Evolutionary conservation across 2,329 filamentous ascomycete species (phyloP).

Genomic region (Colletotrichum melonis): DNA sequence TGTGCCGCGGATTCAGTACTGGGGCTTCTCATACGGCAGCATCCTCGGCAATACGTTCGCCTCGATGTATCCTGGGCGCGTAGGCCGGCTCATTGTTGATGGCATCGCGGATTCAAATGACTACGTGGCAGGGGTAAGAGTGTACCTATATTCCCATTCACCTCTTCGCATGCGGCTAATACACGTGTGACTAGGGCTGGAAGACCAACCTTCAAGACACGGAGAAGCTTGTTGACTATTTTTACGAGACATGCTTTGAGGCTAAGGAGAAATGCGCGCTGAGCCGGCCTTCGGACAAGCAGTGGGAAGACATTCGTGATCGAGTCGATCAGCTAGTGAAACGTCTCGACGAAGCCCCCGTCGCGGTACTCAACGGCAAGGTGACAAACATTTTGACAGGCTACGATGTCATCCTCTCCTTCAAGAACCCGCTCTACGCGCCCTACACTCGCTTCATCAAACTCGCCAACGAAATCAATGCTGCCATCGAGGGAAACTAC

Average conservation of each 20-base stretch:
- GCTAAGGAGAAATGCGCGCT: slow-evolving; percentile 46
- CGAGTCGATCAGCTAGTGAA: slow-evolving; percentile 47
- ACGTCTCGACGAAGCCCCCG: slow-evolving; percentile 43
- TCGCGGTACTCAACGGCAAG: slow-evolving; percentile 38
- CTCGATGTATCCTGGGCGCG: slow-evolving; percentile 48
- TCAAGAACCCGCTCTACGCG: slow-evolving; percentile 45
- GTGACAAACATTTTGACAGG: slow-evolving; percentile 44
- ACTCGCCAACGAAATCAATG: slow-evolving; percentile 37
- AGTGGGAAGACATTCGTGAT: slow-evolving; percentile 42
- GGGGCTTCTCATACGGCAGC: slow-evolving; percentile 61
- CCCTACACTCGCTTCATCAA: slow-evolving; percentile 39
- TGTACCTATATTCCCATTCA: background rate
- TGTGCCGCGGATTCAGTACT: slow-evolving; percentile 53
- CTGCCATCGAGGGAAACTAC: slow-evolving; percentile 44
- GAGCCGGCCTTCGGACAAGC: slow-evolving; percentile 39
- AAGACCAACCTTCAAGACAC: slow-evolving; percentile 50
- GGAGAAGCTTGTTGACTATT: slow-evolving; percentile 45
- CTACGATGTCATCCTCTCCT: slow-evolving; percentile 42
- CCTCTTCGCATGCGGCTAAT: background rate
- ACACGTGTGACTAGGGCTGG: slow-evolving; percentile 43
- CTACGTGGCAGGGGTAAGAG: slow-evolving; percentile 47
- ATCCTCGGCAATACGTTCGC: slow-evolving; percentile 49
- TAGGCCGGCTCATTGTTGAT: slow-evolving; percentile 56
- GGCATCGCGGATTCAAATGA: slow-evolving; percentile 51
- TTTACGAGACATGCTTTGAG: slow-evolving; percentile 51